Percentiles rank a stretch among this genome's conserved stretches.
These are phyloP conservation scores for Leccinum solheimii DNA, from an alignment of 1,284 basidiomycete species.

Conservation along the genomic window DNA sequence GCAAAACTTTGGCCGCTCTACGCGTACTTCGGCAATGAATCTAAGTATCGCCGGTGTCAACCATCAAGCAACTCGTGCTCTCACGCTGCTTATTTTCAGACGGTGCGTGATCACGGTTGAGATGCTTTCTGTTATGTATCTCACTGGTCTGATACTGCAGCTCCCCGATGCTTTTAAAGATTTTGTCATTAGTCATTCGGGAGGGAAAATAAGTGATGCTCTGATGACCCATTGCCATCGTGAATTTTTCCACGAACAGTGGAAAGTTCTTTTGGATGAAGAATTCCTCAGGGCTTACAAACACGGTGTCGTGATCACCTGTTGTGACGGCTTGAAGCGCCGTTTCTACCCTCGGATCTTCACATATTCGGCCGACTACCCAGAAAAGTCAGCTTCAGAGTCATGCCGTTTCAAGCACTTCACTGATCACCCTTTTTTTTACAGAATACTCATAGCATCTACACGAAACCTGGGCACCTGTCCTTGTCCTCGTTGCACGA, in stretches of 20 bases:
- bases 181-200: neutral
- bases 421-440: neutral
- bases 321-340: neutral
- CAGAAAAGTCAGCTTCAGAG: neutral
- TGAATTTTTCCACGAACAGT: neutral
- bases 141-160: neutral
- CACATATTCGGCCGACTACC: neutral
- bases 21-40: neutral
- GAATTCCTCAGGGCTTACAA: neutral
- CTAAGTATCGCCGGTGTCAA: neutral
- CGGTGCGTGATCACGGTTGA: neutral
- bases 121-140: neutral
- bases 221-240: neutral
- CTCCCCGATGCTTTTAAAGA: neutral
- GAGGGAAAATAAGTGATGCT: neutral
- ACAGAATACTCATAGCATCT: neutral
- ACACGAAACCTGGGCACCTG: neutral
- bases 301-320: neutral
- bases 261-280: neutral
- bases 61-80: neutral
- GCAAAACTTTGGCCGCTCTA: neutral
- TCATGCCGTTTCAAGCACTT: neutral
- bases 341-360: neutral
- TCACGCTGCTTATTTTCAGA: neutral
- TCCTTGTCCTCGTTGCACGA: neutral